Evolutionary conservation across 73 alveolate species (phyloP).

Genomic region (Symbiodinium natans): DNA sequence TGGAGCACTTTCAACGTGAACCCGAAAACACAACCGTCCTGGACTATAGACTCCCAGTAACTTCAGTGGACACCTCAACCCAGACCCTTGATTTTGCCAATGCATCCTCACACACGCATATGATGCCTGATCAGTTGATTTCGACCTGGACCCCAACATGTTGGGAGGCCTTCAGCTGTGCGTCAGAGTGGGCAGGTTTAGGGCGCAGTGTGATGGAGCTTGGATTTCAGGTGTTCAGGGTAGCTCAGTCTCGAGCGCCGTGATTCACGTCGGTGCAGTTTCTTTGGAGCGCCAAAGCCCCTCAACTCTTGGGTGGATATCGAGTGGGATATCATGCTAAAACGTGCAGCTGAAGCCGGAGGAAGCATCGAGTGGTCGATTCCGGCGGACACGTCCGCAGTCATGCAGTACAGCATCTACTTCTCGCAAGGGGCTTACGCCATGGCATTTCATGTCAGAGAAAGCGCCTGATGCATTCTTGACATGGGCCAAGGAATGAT

Average conservation of each 20-base stretch:
- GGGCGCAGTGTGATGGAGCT: neutral
- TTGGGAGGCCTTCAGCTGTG: conserved; percentile 15
- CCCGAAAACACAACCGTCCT: too few relatives aligned
- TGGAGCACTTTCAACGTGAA: too few relatives aligned
- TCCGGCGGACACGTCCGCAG: conserved; percentile 72
- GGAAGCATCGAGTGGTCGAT: conserved; percentile 32
- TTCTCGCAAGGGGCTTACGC: conserved; percentile 9
- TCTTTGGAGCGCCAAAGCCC: too few relatives aligned
- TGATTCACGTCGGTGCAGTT: too few relatives aligned
- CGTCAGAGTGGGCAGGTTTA: neutral
- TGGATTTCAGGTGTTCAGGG: too few relatives aligned
- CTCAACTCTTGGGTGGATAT: too few relatives aligned
- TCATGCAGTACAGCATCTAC: conserved; percentile 61
- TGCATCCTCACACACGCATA: too few relatives aligned
- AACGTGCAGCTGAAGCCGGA: neutral
- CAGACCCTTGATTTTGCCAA: neutral
- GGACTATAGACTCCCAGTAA: neutral
- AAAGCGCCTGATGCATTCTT: too few relatives aligned
- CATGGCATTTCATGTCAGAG: too few relatives aligned
- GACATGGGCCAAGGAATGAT: too few relatives aligned
- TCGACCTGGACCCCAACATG: conserved; percentile 37
- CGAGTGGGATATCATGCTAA: too few relatives aligned
- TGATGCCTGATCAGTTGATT: conserved; percentile 42
- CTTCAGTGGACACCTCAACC: neutral
- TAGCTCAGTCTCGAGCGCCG: too few relatives aligned